phyloP scores from a whole-genome alignment of 2,329 filamentous ascomycete species.

The Fusarium concolor region DNA sequence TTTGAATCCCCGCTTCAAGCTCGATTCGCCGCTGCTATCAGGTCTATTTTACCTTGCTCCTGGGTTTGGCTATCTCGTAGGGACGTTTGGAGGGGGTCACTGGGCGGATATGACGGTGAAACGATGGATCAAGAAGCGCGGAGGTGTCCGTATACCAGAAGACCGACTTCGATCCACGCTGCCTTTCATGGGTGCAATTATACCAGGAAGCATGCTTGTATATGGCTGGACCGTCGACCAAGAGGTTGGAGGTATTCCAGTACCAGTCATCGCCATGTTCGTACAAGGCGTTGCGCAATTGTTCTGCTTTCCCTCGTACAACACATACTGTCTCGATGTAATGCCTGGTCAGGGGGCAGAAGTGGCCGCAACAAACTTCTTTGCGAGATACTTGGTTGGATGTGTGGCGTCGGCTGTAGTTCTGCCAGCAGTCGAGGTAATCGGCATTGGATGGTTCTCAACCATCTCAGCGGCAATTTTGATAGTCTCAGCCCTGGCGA shows the following conservation, averaged over 20 bases:
- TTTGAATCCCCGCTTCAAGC: constrained; percentile 77
- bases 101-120: constrained; percentile 76
- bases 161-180: constrained; percentile 73
- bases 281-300: constrained; percentile 79
- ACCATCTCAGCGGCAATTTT: constrained; percentile 66
- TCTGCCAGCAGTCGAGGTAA: constrained; percentile 76
- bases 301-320: constrained; percentile 80
- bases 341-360: constrained; percentile 77
- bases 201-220: constrained; percentile 73
- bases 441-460: constrained; percentile 85
- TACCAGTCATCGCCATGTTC: constrained; percentile 80
- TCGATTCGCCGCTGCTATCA: constrained; percentile 73
- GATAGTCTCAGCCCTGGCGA: constrained; percentile 51
- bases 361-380: constrained; percentile 84
- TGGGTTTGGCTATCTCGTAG: constrained; percentile 75
- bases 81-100: constrained; percentile 77
- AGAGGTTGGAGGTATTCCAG: constrained; percentile 62
- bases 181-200: constrained; percentile 65
- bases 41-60: constrained; percentile 82
- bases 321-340: constrained; percentile 86
- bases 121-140: constrained; percentile 69
- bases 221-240: constrained; percentile 67
- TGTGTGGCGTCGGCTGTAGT: constrained; percentile 77
- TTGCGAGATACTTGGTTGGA: constrained; percentile 80
- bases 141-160: constrained; percentile 72